phyloP scores from a whole-genome alignment of 2,329 filamentous ascomycete genomes.

The Helminthosporium solani region DNA sequence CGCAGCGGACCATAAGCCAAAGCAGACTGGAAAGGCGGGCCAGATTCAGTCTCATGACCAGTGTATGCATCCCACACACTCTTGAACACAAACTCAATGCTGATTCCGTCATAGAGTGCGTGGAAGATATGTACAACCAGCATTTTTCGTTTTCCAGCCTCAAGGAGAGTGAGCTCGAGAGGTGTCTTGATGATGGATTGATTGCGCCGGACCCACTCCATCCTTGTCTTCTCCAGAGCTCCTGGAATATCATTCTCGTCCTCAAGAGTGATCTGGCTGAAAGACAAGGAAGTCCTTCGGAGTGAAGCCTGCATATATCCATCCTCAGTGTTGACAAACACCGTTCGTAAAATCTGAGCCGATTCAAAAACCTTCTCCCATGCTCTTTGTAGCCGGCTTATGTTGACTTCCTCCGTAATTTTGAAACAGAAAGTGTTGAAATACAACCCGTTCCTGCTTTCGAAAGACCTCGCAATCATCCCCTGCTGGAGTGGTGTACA shows the following conservation, averaged over 20 bases:
- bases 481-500: conserved; percentile 86
- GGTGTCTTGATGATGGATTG: conserved; percentile 52
- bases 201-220: conserved; percentile 59
- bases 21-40: conserved; percentile 63
- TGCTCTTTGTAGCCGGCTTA: conserved; percentile 53
- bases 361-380: conserved; percentile 57
- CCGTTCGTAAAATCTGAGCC: conserved; percentile 69
- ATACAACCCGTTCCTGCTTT: conserved; percentile 62
- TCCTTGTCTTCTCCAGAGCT: conserved; percentile 41
- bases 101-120: conserved; percentile 81
- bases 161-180: conserved; percentile 53
- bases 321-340: conserved; percentile 70
- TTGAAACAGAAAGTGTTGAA: conserved; percentile 73
- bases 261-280: conserved; percentile 17
- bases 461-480: conserved; percentile 71
- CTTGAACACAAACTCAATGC: conserved; percentile 67
- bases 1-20: conserved; percentile 69
- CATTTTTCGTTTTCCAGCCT: conserved; percentile 28
- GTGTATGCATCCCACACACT: conserved; percentile 58
- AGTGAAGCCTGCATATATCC: conserved; percentile 75
- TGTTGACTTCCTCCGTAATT: conserved; percentile 51
- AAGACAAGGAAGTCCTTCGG: conserved; percentile 37
- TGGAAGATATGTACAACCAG: conserved; percentile 77
- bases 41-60: conserved; percentile 19
- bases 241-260: conserved; percentile 34